A percentile compares a stretch with the other conserved stretches of the same genome.
These are phyloP conservation scores for Phlegmacium glaucopus DNA, from an alignment of 768 basidiomycete genomes.

Conservation along the genomic window DNA sequence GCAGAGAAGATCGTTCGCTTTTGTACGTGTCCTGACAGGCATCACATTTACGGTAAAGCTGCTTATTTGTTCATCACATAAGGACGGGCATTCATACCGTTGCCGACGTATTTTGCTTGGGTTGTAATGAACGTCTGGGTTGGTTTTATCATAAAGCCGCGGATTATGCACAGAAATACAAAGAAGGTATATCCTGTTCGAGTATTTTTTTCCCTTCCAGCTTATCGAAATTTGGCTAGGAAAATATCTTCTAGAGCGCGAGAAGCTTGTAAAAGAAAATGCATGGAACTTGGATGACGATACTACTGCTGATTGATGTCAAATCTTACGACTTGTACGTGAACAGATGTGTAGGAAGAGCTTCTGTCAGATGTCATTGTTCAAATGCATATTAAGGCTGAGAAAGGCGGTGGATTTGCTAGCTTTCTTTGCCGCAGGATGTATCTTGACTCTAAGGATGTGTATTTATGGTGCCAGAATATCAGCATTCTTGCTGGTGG, in stretches of 20 bases:
- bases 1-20: constrained; percentile 69
- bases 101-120: constrained; percentile 75
- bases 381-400: no score
- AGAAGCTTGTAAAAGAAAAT: constrained; percentile 80
- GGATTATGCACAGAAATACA: constrained; percentile 77
- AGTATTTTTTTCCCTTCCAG: not conserved
- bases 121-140: constrained; percentile 74
- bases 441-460: no score
- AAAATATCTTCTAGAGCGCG: constrained; percentile 78
- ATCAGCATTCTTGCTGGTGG: no score
- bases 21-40: constrained; percentile 39
- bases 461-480: no score
- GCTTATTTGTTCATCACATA: not conserved
- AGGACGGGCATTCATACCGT: constrained; percentile 83
- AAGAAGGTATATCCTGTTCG: constrained; percentile 56
- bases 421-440: no score
- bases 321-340: not conserved
- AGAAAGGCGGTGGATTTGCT: no score
- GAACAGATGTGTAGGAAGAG: no score
- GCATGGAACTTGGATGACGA: constrained; percentile 62
- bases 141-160: constrained; percentile 85
- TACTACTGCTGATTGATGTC: constrained; percentile 3
- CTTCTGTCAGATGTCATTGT: no score
- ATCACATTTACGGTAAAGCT: not conserved
- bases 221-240: constrained; percentile 36